A percentile compares a stretch with the other conserved stretches of the same genome.
These are phyloP conservation scores for Sclerotinia minor DNA, from an alignment of 2,329 filamentous ascomycete genomes.

Conservation along the genomic window DNA sequence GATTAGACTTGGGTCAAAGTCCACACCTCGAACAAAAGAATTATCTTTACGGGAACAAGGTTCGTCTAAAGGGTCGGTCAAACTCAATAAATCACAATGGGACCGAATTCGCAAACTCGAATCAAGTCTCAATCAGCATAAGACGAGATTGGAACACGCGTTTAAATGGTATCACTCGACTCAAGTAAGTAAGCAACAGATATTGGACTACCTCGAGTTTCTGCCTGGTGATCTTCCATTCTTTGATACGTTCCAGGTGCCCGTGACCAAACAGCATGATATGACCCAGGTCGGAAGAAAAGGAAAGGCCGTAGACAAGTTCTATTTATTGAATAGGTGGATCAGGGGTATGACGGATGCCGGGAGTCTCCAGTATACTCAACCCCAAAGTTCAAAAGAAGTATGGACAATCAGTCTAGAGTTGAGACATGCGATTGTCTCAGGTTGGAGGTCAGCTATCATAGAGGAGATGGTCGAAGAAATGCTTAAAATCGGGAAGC, in stretches of 20 bases:
- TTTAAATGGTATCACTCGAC: constrained; percentile 30
- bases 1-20: constrained; percentile 64
- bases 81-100: constrained; percentile 44
- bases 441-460: constrained; percentile 49
- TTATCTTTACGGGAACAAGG: constrained; percentile 51
- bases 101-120: constrained; percentile 47
- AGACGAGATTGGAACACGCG: constrained; percentile 31
- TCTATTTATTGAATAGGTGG: constrained; percentile 60
- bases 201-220: constrained; percentile 53
- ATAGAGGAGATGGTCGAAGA: constrained; percentile 51
- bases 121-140: constrained; percentile 41
- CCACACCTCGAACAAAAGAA: constrained; percentile 48
- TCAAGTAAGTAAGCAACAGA: constrained; percentile 31
- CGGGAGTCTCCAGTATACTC: constrained; percentile 45
- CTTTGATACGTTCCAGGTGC: constrained; percentile 57
- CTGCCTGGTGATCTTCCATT: constrained; percentile 51
- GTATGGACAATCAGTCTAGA: constrained; percentile 56
- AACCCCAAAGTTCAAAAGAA: constrained; percentile 37
- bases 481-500: constrained; percentile 44
- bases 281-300: constrained; percentile 50
- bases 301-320: constrained; percentile 47
- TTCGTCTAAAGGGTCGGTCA: constrained; percentile 28
- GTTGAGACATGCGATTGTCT: constrained; percentile 43
- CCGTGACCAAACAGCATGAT: constrained; percentile 40
- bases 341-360: constrained; percentile 45